Base-by-base conservation (phyloP, 2,329 filamentous ascomycete species). In the Myrmaecium sp. region DNA sequence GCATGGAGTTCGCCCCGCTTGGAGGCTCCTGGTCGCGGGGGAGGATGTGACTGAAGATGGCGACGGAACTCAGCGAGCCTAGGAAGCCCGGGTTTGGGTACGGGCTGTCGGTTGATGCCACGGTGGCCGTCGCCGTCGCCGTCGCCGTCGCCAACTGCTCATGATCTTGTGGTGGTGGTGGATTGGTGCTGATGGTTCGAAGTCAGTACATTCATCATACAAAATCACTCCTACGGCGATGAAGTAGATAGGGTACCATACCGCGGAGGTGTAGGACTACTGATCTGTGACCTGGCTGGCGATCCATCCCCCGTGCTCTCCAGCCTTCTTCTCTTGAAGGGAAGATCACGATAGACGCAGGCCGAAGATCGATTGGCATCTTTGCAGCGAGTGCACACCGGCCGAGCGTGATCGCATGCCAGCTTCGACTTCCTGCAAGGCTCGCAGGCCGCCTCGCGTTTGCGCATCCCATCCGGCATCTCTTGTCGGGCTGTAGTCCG, bases 11-110 rank as follows among this genome's bases (percentile, higher is more conserved):
- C n/a, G 11, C 14, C n/a, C 4, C n/a, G n/a, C n/a, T n/a, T n/a
- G n/a, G n/a, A n/a, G n/a, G n/a, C n/a, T 4, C n/a, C 9, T 27
- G 17, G 19, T 25, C 7, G 6, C 28, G 13, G 38, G 33, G 10
- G 33, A 35, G n/a, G 6, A 49, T 33, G 11, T 49, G 41, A 17
- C 43, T 36, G 32, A 51, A 49, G 11, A 51, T 40, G 9, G 43
- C 36, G 6, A 41, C 38, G 27, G 46, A 40, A 28, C 43, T 49
- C 4, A 44, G 46, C 2, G 35, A 36, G 13, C 46, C 47, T 6
- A 46, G 36, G 21, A 42, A 49, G 4, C 45, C 45, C 13, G 46
- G 45, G 31, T 49, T 51, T 0, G 47, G 46, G 34, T 47, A 47
- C 5, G 34, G 37, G 14, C 23, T 31, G 14, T 22, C 21, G 23